phyloP scores from a whole-genome alignment of 805 yeast genomes.

The Myxozyma nipponensis region DNA sequence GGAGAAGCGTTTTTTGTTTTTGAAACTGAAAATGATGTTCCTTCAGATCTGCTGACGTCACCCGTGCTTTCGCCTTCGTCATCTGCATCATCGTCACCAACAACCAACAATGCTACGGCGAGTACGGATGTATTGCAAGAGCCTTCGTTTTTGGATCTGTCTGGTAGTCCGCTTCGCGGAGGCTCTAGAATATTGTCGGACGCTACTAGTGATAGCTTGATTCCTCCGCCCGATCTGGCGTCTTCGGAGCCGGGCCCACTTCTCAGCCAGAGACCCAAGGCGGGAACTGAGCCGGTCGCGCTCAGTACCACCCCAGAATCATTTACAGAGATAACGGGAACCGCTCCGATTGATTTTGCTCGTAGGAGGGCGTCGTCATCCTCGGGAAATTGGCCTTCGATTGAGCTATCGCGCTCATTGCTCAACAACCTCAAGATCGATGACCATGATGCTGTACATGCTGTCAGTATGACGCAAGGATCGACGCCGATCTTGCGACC shows the following conservation, averaged over 20 bases:
- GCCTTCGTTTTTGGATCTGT: constrained; percentile 51
- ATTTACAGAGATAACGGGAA: neutral
- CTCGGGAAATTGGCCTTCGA: constrained; percentile 21
- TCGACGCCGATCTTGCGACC: constrained; percentile 24
- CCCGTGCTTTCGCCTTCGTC: constrained; percentile 74
- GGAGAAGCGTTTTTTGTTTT: constrained; percentile 98
- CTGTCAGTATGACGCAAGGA: constrained; percentile 18
- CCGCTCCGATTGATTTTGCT: neutral
- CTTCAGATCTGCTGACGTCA: constrained; percentile 74
- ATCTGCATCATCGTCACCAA: constrained; percentile 37
- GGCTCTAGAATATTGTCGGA: constrained; percentile 9
- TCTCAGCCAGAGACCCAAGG: neutral
- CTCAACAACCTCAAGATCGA: constrained; percentile 16
- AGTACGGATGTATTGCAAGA: constrained; percentile 37
- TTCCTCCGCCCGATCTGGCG: constrained; percentile 1
- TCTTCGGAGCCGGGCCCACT: neutral
- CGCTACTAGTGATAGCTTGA: constrained; percentile 29
- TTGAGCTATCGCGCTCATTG: constrained; percentile 21
- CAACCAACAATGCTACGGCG: constrained; percentile 12
- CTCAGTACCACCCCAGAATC: constrained; percentile 5
- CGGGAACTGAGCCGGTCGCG: constrained; percentile 1
- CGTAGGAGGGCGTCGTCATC: constrained; percentile 11
- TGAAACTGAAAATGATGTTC: constrained; percentile 71
- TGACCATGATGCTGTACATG: constrained; percentile 17
- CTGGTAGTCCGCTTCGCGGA: constrained; percentile 21